Conservation (phyloP, 192 early-diverging fungal species). For the Lunasporangiospora selenospora region DNA sequence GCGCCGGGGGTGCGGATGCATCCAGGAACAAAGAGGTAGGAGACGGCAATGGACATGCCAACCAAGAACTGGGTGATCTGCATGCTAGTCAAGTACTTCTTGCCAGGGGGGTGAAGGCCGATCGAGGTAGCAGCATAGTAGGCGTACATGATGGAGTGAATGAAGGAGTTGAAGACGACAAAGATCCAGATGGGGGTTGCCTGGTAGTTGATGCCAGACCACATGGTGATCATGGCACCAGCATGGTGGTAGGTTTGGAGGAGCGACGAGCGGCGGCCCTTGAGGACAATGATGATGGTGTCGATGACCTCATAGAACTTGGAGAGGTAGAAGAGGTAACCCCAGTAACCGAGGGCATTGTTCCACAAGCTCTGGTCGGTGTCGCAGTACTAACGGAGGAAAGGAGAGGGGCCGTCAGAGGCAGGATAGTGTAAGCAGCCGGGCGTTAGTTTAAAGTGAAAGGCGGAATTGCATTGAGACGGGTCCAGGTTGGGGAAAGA, state of each 20-base stretch:
- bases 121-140: constrained; percentile 83
- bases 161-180: constrained; percentile 84
- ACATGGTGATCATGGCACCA: constrained; percentile 85
- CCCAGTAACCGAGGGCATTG: constrained; percentile 78
- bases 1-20: constrained; percentile 61
- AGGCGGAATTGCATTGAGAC: not conserved
- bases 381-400: constrained; percentile 64
- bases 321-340: constrained; percentile 88
- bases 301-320: constrained; percentile 85
- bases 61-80: constrained; percentile 90
- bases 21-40: constrained; percentile 70
- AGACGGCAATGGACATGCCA: constrained; percentile 67
- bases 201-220: constrained; percentile 70
- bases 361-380: constrained; percentile 70
- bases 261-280: constrained; percentile 77
- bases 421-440: not conserved
- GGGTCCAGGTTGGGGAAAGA: not conserved
- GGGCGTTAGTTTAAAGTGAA: not conserved
- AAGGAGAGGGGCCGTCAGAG: not conserved
- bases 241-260: constrained; percentile 90
- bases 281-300: constrained; percentile 84
- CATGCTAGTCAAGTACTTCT: constrained; percentile 79
- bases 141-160: constrained; percentile 88
- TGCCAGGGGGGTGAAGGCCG: constrained; percentile 79
- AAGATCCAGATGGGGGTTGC: constrained; percentile 85